Conservation (phyloP, 139 green algal genomes). For the Coelastrella sp. region DNA sequence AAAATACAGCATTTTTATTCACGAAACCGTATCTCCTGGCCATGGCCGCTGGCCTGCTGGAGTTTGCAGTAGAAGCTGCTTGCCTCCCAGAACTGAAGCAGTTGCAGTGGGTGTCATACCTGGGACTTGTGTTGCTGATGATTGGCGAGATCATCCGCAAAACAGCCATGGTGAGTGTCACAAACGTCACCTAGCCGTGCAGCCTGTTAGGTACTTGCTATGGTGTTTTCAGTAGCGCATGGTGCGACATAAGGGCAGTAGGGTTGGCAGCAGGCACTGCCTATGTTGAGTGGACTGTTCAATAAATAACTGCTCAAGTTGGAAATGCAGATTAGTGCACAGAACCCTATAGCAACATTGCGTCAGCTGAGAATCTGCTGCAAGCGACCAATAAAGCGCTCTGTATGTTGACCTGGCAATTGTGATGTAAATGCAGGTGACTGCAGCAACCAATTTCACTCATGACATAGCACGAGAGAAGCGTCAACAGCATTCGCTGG, state of each 20-base stretch:
- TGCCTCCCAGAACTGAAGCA: constrained; percentile 46
- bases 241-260: too few species aligned
- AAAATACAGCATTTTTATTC: constrained; percentile 61
- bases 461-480: constrained; percentile 69
- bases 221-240: too few species aligned
- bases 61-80: constrained; percentile 54
- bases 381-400: background rate
- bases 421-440: constrained; percentile 54
- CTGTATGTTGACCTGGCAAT: background rate
- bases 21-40: constrained; percentile 67
- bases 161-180: constrained; percentile 64
- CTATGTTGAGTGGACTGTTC: too few species aligned
- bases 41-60: constrained; percentile 59
- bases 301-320: too few species aligned
- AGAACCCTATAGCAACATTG: too few species aligned
- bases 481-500: constrained; percentile 59
- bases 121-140: constrained; percentile 63
- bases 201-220: too few species aligned
- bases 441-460: constrained; percentile 77
- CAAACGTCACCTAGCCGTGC: too few species aligned
- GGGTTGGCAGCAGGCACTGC: too few species aligned
- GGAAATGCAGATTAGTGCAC: too few species aligned
- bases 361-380: background rate
- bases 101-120: background rate
- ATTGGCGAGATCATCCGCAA: constrained; percentile 76